Base-by-base conservation (phyloP, 208 protist genomes). In the Wallacemonas sp. region DNA sequence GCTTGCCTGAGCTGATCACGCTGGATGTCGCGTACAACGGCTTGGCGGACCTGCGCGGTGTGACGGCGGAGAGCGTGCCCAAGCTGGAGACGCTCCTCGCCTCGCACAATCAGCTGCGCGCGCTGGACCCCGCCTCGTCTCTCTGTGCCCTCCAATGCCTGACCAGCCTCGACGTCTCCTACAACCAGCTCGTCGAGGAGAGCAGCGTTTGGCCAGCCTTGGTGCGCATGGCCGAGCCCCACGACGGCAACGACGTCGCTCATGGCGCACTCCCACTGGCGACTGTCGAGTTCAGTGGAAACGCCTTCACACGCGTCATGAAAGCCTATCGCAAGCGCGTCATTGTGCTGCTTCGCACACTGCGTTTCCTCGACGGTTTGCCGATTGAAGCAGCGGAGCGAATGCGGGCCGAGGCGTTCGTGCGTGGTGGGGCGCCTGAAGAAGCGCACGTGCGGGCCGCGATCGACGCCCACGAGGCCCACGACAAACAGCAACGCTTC, bases 11-110 rank as follows among this genome's bases (percentile, higher is more conserved):
- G 24, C 73, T 98, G 34, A 61, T 61, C 21, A 73, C 83, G 5
- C 70, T 98, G 16, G 97, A 98, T 67, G 73, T 98, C 5, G 83
- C 96, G 32, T 49, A 87, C 21, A 98, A 98, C 66, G 38, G 36
- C 17, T 33, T 98, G 17, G 26, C 16, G 1, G 52, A 61, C 9
- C 61, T 88, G 32, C 49, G 77, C 19, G 74, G 72, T 1, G 34
- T 98, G 19, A 27, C 30, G n/a, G 36, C 55, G 5, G 68, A 66
- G 30, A 62, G 86, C 0, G 67, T 70, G 11, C 76, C 83, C 29
- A 38, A 54, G 21, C 65, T 94, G 30, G 72, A 82, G 61, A 91
- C 68, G 9, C 72, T 96, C 33, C 73, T 90, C 11, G 80, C 65
- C 8, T 55, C 80, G 19, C 66, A 82, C 57, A 95, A 95, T 56